A percentile compares a stretch with the other conserved stretches of the same genome.
Evolutionary conservation across 768 basidiomycete genomes (phyloP).

Genomic region (Pleurotus ostreatus): DNA sequence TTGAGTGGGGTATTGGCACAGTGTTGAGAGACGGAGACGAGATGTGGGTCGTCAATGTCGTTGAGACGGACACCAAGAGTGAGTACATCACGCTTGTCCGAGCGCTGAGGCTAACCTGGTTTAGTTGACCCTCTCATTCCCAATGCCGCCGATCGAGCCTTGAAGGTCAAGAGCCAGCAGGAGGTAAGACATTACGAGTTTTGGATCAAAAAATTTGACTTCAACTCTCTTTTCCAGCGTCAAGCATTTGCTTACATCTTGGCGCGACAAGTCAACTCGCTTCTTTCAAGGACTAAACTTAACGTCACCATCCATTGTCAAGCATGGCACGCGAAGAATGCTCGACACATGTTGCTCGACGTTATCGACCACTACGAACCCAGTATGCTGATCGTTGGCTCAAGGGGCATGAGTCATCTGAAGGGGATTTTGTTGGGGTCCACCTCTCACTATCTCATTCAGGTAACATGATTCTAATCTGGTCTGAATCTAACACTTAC

Average conservation of each 20-base stretch:
- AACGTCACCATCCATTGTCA: conserved; percentile 89
- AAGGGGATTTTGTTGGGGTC: conserved; percentile 93
- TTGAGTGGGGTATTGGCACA: conserved; percentile 98
- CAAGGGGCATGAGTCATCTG: conserved; percentile 82
- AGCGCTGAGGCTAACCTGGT: conserved; percentile 1
- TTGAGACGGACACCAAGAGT: conserved; percentile 92
- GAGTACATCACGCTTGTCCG: conserved; percentile 18
- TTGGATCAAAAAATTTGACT: conserved; percentile 6
- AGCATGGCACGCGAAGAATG: conserved; percentile 97
- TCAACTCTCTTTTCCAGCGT: conserved; percentile 43
- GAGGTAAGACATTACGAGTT: conserved; percentile 51
- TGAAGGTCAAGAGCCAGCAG: conserved; percentile 85
- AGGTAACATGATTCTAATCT: conserved; percentile 36
- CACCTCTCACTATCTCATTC: conserved; percentile 91
- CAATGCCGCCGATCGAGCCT: conserved; percentile 67
- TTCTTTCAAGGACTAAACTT: conserved; percentile 87
- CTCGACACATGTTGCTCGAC: conserved; percentile 85
- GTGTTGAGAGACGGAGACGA: conserved; percentile 94
- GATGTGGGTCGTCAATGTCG: conserved; percentile 84
- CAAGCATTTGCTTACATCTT: conserved; percentile 88
- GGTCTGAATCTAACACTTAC: too few relatives aligned
- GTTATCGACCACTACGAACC: conserved; percentile 86
- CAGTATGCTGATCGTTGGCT: conserved; percentile 91
- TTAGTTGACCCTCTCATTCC: conserved; percentile 67
- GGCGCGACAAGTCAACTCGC: conserved; percentile 80